These are phyloP conservation scores for Exophiala sideris DNA, from an alignment of 2,329 filamentous ascomycete species.

Conservation along the genomic window DNA sequence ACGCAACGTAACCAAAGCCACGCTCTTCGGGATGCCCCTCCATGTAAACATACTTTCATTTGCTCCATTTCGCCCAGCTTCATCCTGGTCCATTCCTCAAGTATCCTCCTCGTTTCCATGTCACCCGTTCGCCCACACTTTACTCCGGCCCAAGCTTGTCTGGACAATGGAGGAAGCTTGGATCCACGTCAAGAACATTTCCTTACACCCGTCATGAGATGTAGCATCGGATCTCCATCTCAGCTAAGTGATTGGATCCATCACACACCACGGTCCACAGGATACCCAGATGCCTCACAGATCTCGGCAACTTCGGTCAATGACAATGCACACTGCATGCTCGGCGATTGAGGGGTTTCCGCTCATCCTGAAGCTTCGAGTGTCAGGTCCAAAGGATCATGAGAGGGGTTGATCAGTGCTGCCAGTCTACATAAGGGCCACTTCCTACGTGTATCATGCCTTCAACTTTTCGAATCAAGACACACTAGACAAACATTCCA, in stretches of 20 bases:
- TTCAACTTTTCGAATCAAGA: neutral
- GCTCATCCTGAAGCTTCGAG: conserved; percentile 20
- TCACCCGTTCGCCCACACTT: conserved; percentile 20
- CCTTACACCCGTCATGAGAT: conserved; percentile 27
- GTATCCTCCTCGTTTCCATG: conserved; percentile 2
- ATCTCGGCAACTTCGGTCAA: conserved; percentile 2
- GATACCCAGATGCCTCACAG: conserved; percentile 2
- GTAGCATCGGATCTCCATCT: conserved; percentile 6
- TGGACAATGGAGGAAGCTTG: neutral
- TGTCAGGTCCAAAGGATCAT: conserved; percentile 5
- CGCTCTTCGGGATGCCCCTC: neutral
- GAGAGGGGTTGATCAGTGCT: conserved; percentile 15
- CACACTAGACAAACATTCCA: neutral
- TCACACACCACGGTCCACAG: conserved; percentile 9
- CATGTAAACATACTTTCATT: conserved; percentile 7
- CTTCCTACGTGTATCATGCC: neutral
- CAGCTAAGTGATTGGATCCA: conserved; percentile 8
- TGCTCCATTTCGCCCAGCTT: conserved; percentile 14
- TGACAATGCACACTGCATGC: neutral
- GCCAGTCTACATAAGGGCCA: conserved; percentile 16
- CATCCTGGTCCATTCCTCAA: conserved; percentile 1
- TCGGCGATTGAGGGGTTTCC: conserved; percentile 24
- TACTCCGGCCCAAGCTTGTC: neutral
- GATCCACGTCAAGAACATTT: conserved; percentile 16
- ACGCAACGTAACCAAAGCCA: neutral